phyloP scores from a whole-genome alignment of 1,284 basidiomycete genomes.

The Fomitopsis betulina region DNA sequence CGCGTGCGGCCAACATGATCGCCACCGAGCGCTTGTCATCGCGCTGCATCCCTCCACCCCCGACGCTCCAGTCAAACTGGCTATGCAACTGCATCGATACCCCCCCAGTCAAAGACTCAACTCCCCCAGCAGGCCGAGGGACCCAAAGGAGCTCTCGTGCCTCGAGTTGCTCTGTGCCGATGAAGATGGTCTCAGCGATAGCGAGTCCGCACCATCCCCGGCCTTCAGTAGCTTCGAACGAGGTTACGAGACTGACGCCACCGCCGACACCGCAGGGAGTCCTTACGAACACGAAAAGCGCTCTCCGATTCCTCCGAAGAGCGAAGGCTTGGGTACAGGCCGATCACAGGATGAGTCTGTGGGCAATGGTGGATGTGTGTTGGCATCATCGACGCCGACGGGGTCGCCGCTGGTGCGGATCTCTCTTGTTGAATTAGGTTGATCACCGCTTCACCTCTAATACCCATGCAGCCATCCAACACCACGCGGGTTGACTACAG shows the following conservation, averaged over 20 bases:
- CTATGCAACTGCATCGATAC: constrained; percentile 11
- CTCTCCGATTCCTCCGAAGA: constrained; percentile 4
- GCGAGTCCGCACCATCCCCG: constrained; percentile 15
- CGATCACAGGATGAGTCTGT: background rate
- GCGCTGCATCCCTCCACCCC: constrained; percentile 12
- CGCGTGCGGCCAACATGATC: constrained; percentile 20
- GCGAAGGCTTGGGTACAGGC: constrained; percentile 7
- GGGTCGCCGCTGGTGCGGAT: constrained; percentile 12
- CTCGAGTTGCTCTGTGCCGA: no score
- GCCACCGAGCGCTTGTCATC: constrained; percentile 18
- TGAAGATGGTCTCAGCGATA: background rate
- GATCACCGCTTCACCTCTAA: constrained; percentile 8
- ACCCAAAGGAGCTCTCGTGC: no score
- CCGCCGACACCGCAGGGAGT: constrained; percentile 17
- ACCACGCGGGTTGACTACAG: constrained; percentile 8
- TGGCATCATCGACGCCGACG: constrained; percentile 9
- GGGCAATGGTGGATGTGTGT: constrained; percentile 5
- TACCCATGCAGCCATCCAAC: constrained; percentile 6
- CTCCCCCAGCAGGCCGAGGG: no score
- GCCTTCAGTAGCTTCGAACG: constrained; percentile 11
- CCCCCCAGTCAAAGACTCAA: constrained; percentile 4
- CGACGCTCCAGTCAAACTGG: constrained; percentile 11
- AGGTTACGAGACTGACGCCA: constrained; percentile 12
- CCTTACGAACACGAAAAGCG: constrained; percentile 11
- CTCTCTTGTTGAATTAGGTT: constrained; percentile 17